Conservation (phyloP, 1,139 yeast genomes). For the Candida sanyaensis region DNA sequence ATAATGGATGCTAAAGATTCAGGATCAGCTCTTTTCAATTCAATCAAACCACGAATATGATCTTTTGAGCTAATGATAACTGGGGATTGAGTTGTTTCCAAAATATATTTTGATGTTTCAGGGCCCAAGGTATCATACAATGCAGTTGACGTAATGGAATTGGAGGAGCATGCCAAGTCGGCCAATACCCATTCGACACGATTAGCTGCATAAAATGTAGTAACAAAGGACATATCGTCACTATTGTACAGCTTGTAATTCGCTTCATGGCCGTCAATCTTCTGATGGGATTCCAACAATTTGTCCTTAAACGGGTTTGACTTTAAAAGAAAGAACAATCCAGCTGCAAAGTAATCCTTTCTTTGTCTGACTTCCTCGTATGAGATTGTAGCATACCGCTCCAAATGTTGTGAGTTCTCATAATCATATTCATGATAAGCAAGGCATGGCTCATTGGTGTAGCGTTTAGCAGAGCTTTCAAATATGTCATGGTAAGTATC, state of each 20-base stretch:
- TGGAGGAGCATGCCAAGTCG: constrained; percentile 39
- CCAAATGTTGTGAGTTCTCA: constrained; percentile 21
- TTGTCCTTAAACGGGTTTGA: constrained; percentile 29
- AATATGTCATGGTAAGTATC: constrained; percentile 32
- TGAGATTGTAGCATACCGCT: constrained; percentile 20
- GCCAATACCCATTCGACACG: constrained; percentile 41
- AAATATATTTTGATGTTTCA: constrained; percentile 34
- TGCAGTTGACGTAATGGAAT: constrained; percentile 39
- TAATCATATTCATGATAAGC: constrained; percentile 35
- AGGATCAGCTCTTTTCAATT: constrained; percentile 28
- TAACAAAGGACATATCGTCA: constrained; percentile 32
- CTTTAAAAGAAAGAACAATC: constrained; percentile 31
- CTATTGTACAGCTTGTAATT: constrained; percentile 22
- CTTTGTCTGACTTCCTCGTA: constrained; percentile 24
- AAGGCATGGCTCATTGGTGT: constrained; percentile 28
- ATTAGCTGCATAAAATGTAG: constrained; percentile 37
- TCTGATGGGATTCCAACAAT: constrained; percentile 23
- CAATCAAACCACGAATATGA: constrained; percentile 27
- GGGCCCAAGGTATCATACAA: constrained; percentile 44
- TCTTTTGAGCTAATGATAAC: constrained; percentile 34
- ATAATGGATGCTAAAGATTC: constrained; percentile 28
- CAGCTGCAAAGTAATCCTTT: constrained; percentile 31
- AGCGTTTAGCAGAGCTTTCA: constrained; percentile 21
- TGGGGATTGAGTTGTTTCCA: constrained; percentile 37
- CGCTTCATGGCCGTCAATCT: constrained; percentile 27